Conservation (phyloP, 805 yeast species). For the Zygosaccharomyces rouxii region DNA sequence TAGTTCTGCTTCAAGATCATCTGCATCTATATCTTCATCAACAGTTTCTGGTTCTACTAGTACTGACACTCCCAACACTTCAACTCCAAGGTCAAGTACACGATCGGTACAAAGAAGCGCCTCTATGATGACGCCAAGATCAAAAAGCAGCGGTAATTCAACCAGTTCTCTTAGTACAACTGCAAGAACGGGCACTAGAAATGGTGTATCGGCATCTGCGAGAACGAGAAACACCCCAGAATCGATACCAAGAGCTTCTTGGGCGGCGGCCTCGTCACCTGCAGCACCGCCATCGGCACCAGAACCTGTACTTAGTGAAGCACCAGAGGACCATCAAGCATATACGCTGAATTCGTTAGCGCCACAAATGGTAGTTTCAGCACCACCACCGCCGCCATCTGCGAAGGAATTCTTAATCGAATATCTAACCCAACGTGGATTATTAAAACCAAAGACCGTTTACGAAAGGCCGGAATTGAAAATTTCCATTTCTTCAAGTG, state of each 20-base stretch:
- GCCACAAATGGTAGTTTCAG: not conserved
- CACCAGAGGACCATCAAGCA: not conserved
- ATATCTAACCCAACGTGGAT: conserved; percentile 29
- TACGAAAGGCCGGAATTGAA: conserved; percentile 17
- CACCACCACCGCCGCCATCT: conserved; percentile 7
- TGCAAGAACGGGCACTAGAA: not conserved
- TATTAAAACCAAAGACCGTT: conserved; percentile 21
- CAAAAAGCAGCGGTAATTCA: not conserved
- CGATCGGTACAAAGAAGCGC: not conserved
- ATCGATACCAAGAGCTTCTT: not conserved
- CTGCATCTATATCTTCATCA: not conserved
- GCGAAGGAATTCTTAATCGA: conserved; percentile 16
- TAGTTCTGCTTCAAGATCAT: not conserved
- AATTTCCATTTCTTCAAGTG: conserved; percentile 33
- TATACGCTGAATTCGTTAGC: not conserved
- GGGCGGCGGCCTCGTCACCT: not conserved
- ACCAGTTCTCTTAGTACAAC: not conserved
- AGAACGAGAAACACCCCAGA: not conserved
- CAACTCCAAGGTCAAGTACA: not conserved
- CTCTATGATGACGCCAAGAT: not conserved
- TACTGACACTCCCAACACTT: no score
- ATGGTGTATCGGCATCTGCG: not conserved
- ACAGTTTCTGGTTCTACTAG: not conserved
- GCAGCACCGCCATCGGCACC: conserved; percentile 2
- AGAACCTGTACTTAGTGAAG: not conserved